These are phyloP conservation scores for Suillus cothurnatus DNA, from an alignment of 768 basidiomycete genomes.

Conservation along the genomic window DNA sequence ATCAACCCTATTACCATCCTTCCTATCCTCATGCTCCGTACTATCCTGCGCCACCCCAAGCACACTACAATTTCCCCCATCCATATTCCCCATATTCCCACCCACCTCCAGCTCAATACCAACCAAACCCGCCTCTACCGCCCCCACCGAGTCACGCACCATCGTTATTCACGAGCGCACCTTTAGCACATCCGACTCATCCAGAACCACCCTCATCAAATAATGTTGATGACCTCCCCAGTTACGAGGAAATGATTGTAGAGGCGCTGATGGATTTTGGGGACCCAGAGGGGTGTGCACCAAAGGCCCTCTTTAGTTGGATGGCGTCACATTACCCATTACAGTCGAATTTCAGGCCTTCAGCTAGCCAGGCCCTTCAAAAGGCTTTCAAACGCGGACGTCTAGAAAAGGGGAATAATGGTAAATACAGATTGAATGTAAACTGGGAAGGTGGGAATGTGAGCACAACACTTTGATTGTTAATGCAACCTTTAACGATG, in stretches of 20 bases:
- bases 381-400: slow-evolving; percentile 84
- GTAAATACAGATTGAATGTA: slow-evolving; percentile 75
- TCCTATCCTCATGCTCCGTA: slow-evolving; percentile 71
- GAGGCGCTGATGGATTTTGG: slow-evolving; percentile 68
- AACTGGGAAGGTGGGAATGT: slow-evolving; percentile 84
- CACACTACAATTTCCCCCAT: slow-evolving; percentile 42
- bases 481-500: not conserved
- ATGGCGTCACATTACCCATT: slow-evolving; percentile 83
- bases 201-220: slow-evolving; percentile 22
- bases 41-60: slow-evolving; percentile 51
- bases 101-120: slow-evolving; percentile 33
- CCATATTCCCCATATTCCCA: slow-evolving; percentile 33
- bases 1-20: slow-evolving; percentile 57
- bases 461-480: slow-evolving; percentile 31
- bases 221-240: slow-evolving; percentile 63
- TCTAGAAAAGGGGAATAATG: slow-evolving; percentile 71
- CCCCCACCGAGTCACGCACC: slow-evolving; percentile 32
- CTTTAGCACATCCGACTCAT: slow-evolving; percentile 25
- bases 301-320: slow-evolving; percentile 83
- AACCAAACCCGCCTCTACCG: slow-evolving; percentile 33
- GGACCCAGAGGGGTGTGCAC: slow-evolving; percentile 77
- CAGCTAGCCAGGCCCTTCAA: slow-evolving; percentile 86
- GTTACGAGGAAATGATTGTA: slow-evolving; percentile 92
- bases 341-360: slow-evolving; percentile 87
- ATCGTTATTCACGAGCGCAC: slow-evolving; percentile 23